Evolutionary conservation across 2,329 filamentous ascomycete genomes (phyloP).

Genomic region (Beauveria pseudobassiana): DNA sequence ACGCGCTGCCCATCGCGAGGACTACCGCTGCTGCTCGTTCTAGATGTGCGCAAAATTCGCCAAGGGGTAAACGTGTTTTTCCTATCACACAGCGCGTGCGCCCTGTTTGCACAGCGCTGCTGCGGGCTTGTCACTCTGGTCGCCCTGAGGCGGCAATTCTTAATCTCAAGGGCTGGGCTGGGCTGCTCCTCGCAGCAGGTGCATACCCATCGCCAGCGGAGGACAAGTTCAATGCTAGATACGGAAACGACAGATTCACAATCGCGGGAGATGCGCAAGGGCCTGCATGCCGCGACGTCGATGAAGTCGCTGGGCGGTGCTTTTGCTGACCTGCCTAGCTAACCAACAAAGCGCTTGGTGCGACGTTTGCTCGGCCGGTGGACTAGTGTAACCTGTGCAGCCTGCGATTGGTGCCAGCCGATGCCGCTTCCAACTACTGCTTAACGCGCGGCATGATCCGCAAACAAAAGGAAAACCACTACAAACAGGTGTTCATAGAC

Average conservation of each 20-base stretch:
- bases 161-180: background rate
- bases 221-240: background rate
- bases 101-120: background rate
- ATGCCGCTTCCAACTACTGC: too few species aligned
- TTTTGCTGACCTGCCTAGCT: background rate
- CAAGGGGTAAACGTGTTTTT: too few species aligned
- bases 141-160: background rate
- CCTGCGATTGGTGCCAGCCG: too few species aligned
- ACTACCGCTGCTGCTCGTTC: background rate
- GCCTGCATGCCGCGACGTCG: background rate
- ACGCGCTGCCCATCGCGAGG: background rate
- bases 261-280: background rate
- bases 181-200: background rate
- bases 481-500: too few species aligned
- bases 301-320: background rate
- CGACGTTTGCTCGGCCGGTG: background rate
- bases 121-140: background rate
- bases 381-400: background rate
- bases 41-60: too few species aligned
- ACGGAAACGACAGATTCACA: background rate
- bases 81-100: background rate
- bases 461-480: too few species aligned
- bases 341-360: background rate
- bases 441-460: too few species aligned
- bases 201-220: background rate